These are phyloP conservation scores for Penicillium brasilianum DNA, from an alignment of 2,329 filamentous ascomycete species.

Conservation along the genomic window DNA sequence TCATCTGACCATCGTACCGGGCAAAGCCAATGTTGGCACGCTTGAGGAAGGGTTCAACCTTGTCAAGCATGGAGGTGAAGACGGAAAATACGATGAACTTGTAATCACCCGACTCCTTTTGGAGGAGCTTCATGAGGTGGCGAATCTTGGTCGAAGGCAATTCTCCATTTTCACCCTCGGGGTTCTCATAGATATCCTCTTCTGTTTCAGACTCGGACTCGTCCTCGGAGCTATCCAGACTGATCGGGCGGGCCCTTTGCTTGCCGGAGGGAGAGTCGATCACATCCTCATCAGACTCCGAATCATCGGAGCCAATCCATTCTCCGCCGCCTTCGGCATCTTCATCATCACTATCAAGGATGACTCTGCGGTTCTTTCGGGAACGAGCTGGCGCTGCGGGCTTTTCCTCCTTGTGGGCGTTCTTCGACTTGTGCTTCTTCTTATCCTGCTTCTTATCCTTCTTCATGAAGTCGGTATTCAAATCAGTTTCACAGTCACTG, in stretches of 20 bases:
- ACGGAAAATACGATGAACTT: slow-evolving; percentile 99
- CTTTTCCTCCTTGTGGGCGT: slow-evolving; percentile 45
- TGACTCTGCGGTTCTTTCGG: slow-evolving; percentile 49
- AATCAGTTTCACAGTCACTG: slow-evolving; percentile 73
- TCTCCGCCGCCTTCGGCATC: slow-evolving; percentile 86
- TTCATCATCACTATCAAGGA: slow-evolving; percentile 62
- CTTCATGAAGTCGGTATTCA: slow-evolving; percentile 62
- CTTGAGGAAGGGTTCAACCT: slow-evolving; percentile 88
- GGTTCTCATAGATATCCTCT: slow-evolving; percentile 46
- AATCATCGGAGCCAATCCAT: slow-evolving; percentile 74
- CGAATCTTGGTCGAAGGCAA: slow-evolving; percentile 84
- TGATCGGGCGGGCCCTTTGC: slow-evolving; percentile 26
- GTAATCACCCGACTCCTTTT: slow-evolving; percentile 76
- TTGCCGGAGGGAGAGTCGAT: slow-evolving; percentile 37
- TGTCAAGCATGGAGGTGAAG: slow-evolving; percentile 97
- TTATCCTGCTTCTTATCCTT: slow-evolving; percentile 47
- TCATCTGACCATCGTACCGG: slow-evolving; percentile 94
- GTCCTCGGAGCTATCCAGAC: slow-evolving; percentile 33
- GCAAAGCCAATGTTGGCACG: slow-evolving; percentile 76
- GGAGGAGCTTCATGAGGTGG: slow-evolving; percentile 79
- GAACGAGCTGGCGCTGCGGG: slow-evolving; percentile 30
- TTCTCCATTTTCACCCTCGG: slow-evolving; percentile 52
- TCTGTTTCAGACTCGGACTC: slow-evolving; percentile 53
- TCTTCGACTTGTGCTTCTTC: slow-evolving; percentile 56
- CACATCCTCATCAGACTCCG: slow-evolving; percentile 53